Percentiles rank a stretch among this genome's conserved stretches.
These are phyloP conservation scores for Epichloe sibirici DNA, from an alignment of 2,329 filamentous ascomycete genomes.

Conservation along the genomic window DNA sequence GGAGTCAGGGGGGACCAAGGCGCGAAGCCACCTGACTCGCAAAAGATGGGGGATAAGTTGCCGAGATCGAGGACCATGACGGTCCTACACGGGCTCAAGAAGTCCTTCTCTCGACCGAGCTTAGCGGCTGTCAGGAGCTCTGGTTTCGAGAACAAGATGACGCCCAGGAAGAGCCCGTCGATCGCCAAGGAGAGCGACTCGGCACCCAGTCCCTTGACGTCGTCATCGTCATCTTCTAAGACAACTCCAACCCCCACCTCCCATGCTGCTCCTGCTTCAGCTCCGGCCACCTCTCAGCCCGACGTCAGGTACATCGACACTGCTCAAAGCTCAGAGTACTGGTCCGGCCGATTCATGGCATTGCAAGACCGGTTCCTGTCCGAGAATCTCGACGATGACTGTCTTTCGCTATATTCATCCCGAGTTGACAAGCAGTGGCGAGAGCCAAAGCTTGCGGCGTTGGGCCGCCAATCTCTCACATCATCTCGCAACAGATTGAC, in stretches of 20 bases:
- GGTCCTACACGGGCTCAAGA: constrained; percentile 32
- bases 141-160: constrained; percentile 9
- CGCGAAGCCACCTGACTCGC: not conserved
- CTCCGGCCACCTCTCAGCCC: constrained; percentile 7
- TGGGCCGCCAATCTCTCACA: not conserved
- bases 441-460: not conserved
- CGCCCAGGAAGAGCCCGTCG: not conserved
- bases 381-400: constrained; percentile 14
- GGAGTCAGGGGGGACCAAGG: not conserved
- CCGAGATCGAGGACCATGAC: constrained; percentile 34
- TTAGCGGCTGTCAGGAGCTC: constrained; percentile 12
- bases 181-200: not conserved
- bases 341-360: constrained; percentile 48
- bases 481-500: constrained; percentile 10
- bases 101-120: constrained; percentile 28
- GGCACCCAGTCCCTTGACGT: not conserved
- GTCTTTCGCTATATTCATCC: not conserved
- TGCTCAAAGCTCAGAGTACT: constrained; percentile 40
- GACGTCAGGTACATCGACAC: constrained; percentile 23
- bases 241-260: not conserved
- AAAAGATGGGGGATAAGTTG: constrained; percentile 15
- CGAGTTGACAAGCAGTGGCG: not conserved
- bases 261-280: not conserved
- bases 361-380: constrained; percentile 35
- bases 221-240: not conserved